Evolutionary conservation across 148 eudicot genomes (phyloP), one percentile per base, ranked within the genome.

Genomic region (Vaccinium macrocarpon): DNA sequence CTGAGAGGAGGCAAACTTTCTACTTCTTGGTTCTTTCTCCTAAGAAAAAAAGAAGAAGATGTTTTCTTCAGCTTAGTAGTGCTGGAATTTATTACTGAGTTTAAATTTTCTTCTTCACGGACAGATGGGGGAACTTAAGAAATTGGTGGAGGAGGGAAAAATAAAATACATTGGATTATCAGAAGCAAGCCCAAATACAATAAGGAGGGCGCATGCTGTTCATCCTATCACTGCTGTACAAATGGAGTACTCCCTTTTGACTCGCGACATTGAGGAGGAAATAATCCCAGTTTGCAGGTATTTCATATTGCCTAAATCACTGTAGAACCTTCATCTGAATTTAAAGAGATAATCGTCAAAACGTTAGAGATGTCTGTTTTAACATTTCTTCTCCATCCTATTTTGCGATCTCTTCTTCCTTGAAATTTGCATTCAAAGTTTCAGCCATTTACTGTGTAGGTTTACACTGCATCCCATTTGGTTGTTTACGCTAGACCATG

Each of bases 281-380:
- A 88, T 94, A 55, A 90, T 94, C 78, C 93, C 97, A 16, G 61
- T 90, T 56, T 94, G 95, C 94, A 94, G 97, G 95, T 93, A 81
- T 55, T 82, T 81, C 66, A 27, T 21, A 8, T 29, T 19, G 13
- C 8, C 10, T 1, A 79, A 68, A 11, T 38, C 32, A 13, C 21
- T 11, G 42, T 3, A 27, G 32, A 48, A 46, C 0, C 42, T 73
- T 77, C 29, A 8, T 75, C 55, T 10, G 25, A 21, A 21, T 77
- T 52, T 15, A 4, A 9, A 6, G 11, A 6, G 38, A 32, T 23
- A 25, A 49, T 76, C 52, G 13, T 23, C 11, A 18, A 46, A 35
- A 42, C 8, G 1, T 72, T 38, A 6, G 78, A 42, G 29, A 35
- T 8, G 0, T 21, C 1, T 19, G 79, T 13, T 8, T 3, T 21